Base-by-base conservation (phyloP, 2,329 filamentous ascomycete species). In the Cryoendolithus antarcticus region DNA sequence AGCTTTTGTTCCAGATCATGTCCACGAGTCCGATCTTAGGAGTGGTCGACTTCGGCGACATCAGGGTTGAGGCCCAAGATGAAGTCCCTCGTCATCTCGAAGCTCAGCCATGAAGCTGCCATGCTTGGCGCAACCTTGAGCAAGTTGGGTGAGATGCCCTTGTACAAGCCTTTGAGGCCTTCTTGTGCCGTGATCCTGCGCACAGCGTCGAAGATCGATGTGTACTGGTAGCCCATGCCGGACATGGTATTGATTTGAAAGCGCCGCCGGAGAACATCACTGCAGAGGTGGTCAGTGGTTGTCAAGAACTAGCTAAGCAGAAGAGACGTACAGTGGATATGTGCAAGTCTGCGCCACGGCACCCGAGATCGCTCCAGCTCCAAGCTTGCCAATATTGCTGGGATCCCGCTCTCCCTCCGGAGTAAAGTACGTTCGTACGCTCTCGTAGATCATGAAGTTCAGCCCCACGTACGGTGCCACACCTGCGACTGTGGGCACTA, bases 231-330 rank as follows among this genome's bases (percentile, higher is more conserved):
- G 37, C 91, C 91, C 79, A 98, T 89, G 37, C 91, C 91, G 35
- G 83, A 86, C 91, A 98, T 98, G 39, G 91, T 95, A 64, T 98
- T 98, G 66, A 98, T 91, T 59, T 98, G 91, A 61, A 98, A 98
- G 36, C 91, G 77, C 43, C 91, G 79, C 27, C 91, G 83, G 39
- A 98, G 71, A 2, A 98, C 89, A 58, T 94, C 88, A 58, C 85
- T 91, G 39, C n/a, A 4, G 30, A 21, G 13, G 2, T 13, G 3
- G 34, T 40, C 9, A 40, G 38, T 27, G 6, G 6, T 30, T 9
- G 12, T 9, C 21, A 28, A 10, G 9, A 6, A 6, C 9, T 11
- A 15, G 29, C 4, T 19, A 19, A 19, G 8, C 24, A 4, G 15
- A 13, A n/a, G 10, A 30, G 10, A 66, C 83, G 73, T 64, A 93